These are phyloP conservation scores for Atkinsonella texensis DNA, from an alignment of 2,329 filamentous ascomycete species.

Conservation along the genomic window DNA sequence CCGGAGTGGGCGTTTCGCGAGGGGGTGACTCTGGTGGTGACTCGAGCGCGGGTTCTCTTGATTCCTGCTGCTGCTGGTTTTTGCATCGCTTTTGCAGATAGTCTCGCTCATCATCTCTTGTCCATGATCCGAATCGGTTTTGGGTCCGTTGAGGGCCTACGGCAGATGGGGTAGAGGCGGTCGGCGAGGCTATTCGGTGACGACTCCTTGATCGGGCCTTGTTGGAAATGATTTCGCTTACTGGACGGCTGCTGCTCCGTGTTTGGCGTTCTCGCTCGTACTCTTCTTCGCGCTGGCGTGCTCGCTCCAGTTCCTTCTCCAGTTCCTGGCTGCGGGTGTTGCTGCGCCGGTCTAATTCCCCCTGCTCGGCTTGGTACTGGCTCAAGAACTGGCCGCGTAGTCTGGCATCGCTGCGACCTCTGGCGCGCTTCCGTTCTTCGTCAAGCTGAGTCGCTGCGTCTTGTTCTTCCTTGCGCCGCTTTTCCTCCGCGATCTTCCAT, in stretches of 20 bases:
- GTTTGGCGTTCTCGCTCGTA: conserved; percentile 46
- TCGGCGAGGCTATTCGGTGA: conserved; percentile 4
- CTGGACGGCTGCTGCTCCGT: conserved; percentile 19
- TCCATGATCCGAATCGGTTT: conserved; percentile 50
- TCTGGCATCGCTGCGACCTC: conserved; percentile 52
- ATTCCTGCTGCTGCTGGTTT: conserved; percentile 25
- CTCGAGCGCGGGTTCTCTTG: conserved; percentile 15
- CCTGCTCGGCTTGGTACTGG: conserved; percentile 66
- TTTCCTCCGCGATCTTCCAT: conserved; percentile 69
- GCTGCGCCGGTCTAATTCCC: conserved; percentile 15
- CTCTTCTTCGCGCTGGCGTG: conserved; percentile 51
- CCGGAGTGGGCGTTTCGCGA: not conserved
- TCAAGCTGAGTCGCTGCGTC: conserved; percentile 57
- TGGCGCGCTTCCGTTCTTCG: conserved; percentile 51
- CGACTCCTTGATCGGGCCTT: conserved; percentile 16
- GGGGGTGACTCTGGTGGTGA: conserved; percentile 6
- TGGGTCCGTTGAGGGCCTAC: conserved; percentile 12
- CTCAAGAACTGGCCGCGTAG: conserved; percentile 76
- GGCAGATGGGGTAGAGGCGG: not conserved
- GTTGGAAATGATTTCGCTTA: conserved; percentile 6
- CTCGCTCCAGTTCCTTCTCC: conserved; percentile 56
- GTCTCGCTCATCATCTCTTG: conserved; percentile 52
- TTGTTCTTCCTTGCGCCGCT: conserved; percentile 57
- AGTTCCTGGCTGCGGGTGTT: conserved; percentile 58
- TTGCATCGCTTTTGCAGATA: conserved; percentile 44